phyloP scores from a whole-genome alignment of 202 grass and related monocot genomes.

The Schoenoplectus triqueter region DNA sequence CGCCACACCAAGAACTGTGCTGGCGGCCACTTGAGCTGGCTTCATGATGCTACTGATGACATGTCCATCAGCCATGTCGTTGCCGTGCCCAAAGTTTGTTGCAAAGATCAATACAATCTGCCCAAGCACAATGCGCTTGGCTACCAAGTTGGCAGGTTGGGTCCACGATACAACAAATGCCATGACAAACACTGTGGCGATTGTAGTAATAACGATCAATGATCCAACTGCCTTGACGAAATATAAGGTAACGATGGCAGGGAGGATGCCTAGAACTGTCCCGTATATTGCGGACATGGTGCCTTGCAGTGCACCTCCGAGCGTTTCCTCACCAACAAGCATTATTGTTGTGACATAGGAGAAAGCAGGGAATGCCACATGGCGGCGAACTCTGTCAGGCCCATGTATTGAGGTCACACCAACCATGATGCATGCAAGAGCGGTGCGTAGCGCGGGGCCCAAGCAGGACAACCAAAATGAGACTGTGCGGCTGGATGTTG shows the following conservation, averaged over 20 bases:
- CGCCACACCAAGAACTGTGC: constrained; percentile 59
- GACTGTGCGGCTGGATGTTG: not conserved
- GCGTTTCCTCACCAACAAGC: constrained; percentile 60
- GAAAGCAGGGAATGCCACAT: constrained; percentile 75
- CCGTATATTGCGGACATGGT: constrained; percentile 54
- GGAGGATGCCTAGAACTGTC: constrained; percentile 60
- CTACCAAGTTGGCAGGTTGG: constrained; percentile 42
- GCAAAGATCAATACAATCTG: constrained; percentile 83
- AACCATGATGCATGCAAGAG: constrained; percentile 65
- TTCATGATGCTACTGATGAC: constrained; percentile 44
- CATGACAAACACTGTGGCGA: constrained; percentile 52
- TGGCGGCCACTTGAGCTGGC: constrained; percentile 64
- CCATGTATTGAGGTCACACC: constrained; percentile 59
- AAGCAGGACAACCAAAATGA: constrained; percentile 50
- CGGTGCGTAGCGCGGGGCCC: constrained; percentile 57
- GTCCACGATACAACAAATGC: constrained; percentile 65
- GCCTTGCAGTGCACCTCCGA: constrained; percentile 56
- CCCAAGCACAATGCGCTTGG: constrained; percentile 75
- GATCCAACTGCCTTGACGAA: constrained; percentile 46
- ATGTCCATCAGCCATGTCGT: not conserved
- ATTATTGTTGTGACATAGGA: constrained; percentile 74
- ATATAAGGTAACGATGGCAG: constrained; percentile 59
- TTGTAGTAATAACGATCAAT: constrained; percentile 41
- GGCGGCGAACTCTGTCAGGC: constrained; percentile 40
- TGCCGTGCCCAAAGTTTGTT: constrained; percentile 42